These are phyloP conservation scores for Globisporangium canariense DNA, from an alignment of 352 stramenopile genomes.

Conservation along the genomic window DNA sequence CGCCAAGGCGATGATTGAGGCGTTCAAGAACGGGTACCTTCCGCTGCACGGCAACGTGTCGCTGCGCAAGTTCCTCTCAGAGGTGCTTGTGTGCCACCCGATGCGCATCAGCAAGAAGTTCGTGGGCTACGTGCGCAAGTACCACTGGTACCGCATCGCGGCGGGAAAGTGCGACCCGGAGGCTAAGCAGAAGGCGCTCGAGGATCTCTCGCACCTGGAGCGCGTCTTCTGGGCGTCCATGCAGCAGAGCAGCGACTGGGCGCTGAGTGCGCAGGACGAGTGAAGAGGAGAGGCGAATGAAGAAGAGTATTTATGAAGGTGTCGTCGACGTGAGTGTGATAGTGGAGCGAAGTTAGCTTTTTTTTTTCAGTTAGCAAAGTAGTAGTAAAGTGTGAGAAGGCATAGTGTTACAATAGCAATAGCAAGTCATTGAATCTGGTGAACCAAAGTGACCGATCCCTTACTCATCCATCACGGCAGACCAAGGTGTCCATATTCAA, in stretches of 20 bases:
- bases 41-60: constrained; percentile 70
- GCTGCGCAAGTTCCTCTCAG: constrained; percentile 81
- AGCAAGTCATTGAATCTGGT: not conserved
- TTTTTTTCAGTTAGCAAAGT: not conserved
- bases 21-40: constrained; percentile 68
- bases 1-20: constrained; percentile 56
- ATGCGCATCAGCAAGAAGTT: constrained; percentile 93
- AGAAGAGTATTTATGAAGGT: constrained; percentile 6
- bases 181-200: constrained; percentile 16
- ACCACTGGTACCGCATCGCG: constrained; percentile 81
- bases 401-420: constrained; percentile 6
- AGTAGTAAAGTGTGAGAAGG: not conserved
- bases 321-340: constrained; percentile 7
- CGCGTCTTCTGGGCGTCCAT: constrained; percentile 22
- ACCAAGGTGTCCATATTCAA: not conserved
- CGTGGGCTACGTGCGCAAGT: constrained; percentile 85
- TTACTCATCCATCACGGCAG: too few relatives aligned
- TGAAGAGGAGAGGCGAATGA: not conserved
- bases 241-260: constrained; percentile 17
- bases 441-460: too few relatives aligned
- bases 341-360: not conserved
- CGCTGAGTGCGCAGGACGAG: not conserved
- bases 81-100: constrained; percentile 84
- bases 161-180: constrained; percentile 20
- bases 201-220: constrained; percentile 20